Percentiles rank a stretch among this genome's conserved stretches.
These are phyloP conservation scores for Tuber melanosporum DNA, from an alignment of 495 filamentous ascomycete species.

Conservation along the genomic window DNA sequence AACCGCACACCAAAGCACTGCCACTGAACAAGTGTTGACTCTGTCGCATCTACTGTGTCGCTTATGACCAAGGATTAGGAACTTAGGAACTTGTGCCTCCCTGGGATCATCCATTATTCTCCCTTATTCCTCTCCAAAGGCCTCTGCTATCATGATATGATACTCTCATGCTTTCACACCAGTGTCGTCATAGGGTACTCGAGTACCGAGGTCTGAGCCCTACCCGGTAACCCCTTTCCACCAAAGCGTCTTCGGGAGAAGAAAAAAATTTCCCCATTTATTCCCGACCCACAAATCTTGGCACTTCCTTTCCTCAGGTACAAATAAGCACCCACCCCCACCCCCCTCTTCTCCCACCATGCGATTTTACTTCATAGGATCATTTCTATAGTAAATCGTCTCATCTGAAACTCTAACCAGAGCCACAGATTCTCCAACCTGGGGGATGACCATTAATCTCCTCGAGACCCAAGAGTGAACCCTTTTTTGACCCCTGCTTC, in stretches of 20 bases:
- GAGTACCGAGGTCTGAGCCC: not conserved
- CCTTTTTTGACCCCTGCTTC: constrained; percentile 43
- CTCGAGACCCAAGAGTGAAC: constrained; percentile 56
- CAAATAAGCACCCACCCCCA: constrained; percentile 10
- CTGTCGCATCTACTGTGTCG: too few species aligned
- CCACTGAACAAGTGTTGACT: too few species aligned
- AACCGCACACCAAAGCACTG: too few species aligned
- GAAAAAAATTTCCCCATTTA: not conserved
- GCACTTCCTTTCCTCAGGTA: not conserved
- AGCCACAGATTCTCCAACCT: constrained; percentile 55
- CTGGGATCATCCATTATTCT: too few species aligned
- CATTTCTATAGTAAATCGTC: constrained; percentile 81
- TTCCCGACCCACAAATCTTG: not conserved
- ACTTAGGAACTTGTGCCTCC: too few species aligned
- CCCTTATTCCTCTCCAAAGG: too few species aligned
- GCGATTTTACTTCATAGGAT: constrained; percentile 63
- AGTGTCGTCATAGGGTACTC: not conserved
- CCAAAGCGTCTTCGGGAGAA: not conserved
- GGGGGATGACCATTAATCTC: constrained; percentile 54
- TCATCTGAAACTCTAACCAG: constrained; percentile 67
- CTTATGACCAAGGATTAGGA: too few species aligned
- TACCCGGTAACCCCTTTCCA: not conserved
- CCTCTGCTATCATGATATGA: too few species aligned
- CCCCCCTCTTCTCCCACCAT: constrained; percentile 22
- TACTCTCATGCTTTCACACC: too few species aligned